Percentiles rank a stretch among this genome's conserved stretches.
phyloP scores from a whole-genome alignment of 2,329 filamentous ascomycete species.

The Cladosporium oxysporum region DNA sequence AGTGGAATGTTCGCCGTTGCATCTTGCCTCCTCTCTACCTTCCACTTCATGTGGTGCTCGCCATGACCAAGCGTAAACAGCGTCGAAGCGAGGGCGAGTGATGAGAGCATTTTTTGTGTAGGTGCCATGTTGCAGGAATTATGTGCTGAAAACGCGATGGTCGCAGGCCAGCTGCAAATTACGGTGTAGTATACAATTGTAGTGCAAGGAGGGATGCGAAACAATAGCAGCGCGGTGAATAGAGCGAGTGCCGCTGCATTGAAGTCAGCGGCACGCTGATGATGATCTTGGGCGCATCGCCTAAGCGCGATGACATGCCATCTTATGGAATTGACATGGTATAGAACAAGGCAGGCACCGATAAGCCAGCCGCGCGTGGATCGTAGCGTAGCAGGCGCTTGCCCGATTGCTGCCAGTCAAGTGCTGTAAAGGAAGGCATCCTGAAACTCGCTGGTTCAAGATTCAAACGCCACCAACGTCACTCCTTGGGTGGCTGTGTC shows the following conservation, averaged over 20 bases:
- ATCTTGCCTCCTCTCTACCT: conserved; percentile 30
- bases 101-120: background rate
- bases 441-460: conserved; percentile 4
- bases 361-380: conserved; percentile 2
- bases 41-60: conserved; percentile 37
- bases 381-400: conserved; percentile 4
- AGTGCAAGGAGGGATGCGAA: background rate
- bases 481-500: background rate
- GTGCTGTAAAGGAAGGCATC: background rate
- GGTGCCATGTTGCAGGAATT: background rate
- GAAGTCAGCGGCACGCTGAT: background rate
- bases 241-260: background rate
- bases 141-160: background rate
- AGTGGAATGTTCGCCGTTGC: conserved; percentile 51
- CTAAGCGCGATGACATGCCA: conserved; percentile 18
- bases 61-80: background rate
- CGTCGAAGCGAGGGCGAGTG: background rate
- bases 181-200: background rate
- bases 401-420: background rate
- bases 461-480: conserved; percentile 15
- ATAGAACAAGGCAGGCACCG: conserved; percentile 17
- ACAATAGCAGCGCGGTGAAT: conserved; percentile 11
- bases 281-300: background rate
- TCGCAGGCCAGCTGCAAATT: conserved; percentile 2
- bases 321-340: conserved; percentile 6